Base-by-base conservation (phyloP, 1,284 basidiomycete species). In the Sanghuangporus sanghuang region DNA sequence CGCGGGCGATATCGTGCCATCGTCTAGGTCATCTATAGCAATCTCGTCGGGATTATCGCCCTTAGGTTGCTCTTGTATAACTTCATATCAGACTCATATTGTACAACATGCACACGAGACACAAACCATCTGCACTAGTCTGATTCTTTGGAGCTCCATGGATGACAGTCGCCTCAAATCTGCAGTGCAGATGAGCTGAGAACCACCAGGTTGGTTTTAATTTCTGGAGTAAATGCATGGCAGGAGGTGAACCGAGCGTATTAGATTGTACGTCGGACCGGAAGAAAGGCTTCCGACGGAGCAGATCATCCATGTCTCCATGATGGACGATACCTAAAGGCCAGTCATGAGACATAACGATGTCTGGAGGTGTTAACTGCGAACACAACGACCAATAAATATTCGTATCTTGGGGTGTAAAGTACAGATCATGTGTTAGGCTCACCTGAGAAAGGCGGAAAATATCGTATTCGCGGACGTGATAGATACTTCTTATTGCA, bases 281-380 rank as follows among this genome's bases (percentile, higher is more conserved):
- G 73, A 98, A 92, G 77, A 91, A 95, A 0, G 89, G 85, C 74
- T 98, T 99, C 55, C 83, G 83, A 8, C 85, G 79, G 21, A 98
- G 76, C 1, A 99, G 81, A 16, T 70, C 78, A 3, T 73, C 70
- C 1, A 86, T 76, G 71, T 98, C 83, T 7, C 96, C 96, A 68
- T 93, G 81, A 21, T 87, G 85, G 64, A 91, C 93, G 67, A 99
- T 96, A 0, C 83, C 83, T 56, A 87, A 85, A 0, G 97, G 97
- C 97, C 96, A 99, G 76, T 99, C 96, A 73, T 99, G 97, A 1
- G 95, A 97, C 21, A 99, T 78, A 75, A 98, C 92, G 38, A 98
- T 83, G 48, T 88, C 79, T 0, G 86, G 83, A 52, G 73, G 77
- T 4, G 86, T 79, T 23, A 90, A 79, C 87, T 92, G 63, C 11